Conservation (phyloP, 1,139 yeast genomes). For the Scheffersomyces stambukii region DNA sequence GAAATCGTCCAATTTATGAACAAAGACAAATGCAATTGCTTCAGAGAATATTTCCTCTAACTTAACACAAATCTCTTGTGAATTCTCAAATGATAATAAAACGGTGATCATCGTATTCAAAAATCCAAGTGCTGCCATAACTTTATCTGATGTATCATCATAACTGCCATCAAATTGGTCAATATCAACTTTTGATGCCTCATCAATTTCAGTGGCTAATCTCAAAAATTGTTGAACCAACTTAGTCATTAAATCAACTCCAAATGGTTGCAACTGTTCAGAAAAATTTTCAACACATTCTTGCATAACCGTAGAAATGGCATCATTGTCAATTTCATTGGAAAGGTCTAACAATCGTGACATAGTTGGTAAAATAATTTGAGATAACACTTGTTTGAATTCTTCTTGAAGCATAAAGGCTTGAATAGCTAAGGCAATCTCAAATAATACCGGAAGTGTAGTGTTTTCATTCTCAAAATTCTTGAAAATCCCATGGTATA, state of each 20-base stretch:
- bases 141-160: constrained; percentile 67
- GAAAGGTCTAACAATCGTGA: constrained; percentile 71
- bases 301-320: constrained; percentile 88
- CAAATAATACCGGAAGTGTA: constrained; percentile 74
- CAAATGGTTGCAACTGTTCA: constrained; percentile 89
- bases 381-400: constrained; percentile 64
- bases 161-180: constrained; percentile 41
- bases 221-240: constrained; percentile 78
- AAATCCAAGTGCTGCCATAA: constrained; percentile 84
- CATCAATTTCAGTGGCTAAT: constrained; percentile 66
- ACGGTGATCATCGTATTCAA: constrained; percentile 85
- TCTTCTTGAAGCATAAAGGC: constrained; percentile 63
- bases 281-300: constrained; percentile 90
- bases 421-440: constrained; percentile 84
- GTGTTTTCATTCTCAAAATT: constrained; percentile 45
- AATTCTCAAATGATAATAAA: constrained; percentile 80
- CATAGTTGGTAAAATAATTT: constrained; percentile 77
- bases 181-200: constrained; percentile 47
- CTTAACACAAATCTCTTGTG: constrained; percentile 58
- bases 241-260: constrained; percentile 78
- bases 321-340: constrained; percentile 82
- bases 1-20: constrained; percentile 67
- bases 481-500: constrained; percentile 65
- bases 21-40: constrained; percentile 63
- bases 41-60: constrained; percentile 76